These are phyloP conservation scores for Auricularia auricula-judae DNA, from an alignment of 768 basidiomycete species.

Conservation along the genomic window DNA sequence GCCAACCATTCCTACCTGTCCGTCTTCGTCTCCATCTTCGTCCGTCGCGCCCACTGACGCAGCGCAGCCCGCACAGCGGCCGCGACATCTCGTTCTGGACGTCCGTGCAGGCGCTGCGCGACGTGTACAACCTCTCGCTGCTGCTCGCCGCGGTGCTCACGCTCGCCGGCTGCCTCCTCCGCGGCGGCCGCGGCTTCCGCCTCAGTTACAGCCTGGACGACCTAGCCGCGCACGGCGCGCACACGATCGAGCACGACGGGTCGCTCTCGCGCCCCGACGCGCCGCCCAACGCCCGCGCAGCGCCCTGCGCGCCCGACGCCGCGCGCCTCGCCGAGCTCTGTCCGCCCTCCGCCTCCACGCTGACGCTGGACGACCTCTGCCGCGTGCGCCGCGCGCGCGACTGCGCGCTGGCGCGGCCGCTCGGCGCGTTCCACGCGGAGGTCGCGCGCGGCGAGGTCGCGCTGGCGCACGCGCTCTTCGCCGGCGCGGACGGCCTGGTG, in stretches of 20 bases:
- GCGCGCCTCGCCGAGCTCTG: neutral
- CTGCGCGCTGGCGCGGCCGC: neutral
- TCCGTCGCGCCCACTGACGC: neutral
- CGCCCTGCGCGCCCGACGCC: neutral
- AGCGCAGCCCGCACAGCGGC: neutral
- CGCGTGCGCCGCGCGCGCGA: neutral
- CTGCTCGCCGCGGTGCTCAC: neutral
- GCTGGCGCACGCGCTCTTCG: neutral
- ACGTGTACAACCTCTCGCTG: neutral
- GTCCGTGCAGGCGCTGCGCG: neutral
- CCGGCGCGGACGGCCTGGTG: neutral
- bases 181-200: neutral
- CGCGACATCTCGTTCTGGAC: neutral
- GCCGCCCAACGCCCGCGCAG: neutral
- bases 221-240: neutral
- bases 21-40: neutral
- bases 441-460: neutral
- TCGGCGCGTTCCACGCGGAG: neutral
- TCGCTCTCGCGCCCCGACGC: neutral
- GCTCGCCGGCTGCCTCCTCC: neutral
- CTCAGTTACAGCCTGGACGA: neutral
- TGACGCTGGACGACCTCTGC: neutral
- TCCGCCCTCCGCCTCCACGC: neutral
- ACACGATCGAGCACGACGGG: neutral
- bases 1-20: conserved; percentile 71